phyloP scores from a whole-genome alignment of 257 asterid genomes.

The Cordia subcordata region DNA sequence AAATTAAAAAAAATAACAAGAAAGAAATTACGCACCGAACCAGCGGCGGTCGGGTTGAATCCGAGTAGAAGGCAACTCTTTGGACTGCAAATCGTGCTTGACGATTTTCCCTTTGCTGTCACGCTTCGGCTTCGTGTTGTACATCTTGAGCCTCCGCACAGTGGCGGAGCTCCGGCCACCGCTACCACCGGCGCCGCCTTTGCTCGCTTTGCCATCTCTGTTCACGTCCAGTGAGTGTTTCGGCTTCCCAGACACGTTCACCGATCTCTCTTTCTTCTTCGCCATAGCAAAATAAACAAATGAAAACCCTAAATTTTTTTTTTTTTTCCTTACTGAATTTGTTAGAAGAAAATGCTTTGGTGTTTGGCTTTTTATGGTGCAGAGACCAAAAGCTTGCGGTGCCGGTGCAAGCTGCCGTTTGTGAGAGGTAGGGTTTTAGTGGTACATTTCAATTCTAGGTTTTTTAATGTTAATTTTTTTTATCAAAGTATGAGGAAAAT shows the following conservation, averaged over 20 bases:
- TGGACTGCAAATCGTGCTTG: conserved; percentile 81
- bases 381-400: too few species aligned
- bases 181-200: conserved; percentile 33
- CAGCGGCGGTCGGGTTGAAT: conserved; percentile 93
- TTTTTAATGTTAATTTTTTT: too few species aligned
- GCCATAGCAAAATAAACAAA: conserved; percentile 42
- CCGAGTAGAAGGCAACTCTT: conserved; percentile 81
- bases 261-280: conserved; percentile 72
- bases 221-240: conserved; percentile 85
- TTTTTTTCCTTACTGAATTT: too few species aligned
- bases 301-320: too few species aligned
- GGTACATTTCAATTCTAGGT: too few species aligned
- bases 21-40: conserved; percentile 53
- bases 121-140: conserved; percentile 65
- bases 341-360: not conserved
- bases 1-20: not conserved
- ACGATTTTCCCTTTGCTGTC: conserved; percentile 49
- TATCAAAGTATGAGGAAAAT: too few species aligned
- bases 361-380: not conserved
- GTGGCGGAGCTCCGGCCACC: conserved; percentile 76
- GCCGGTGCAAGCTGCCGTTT: too few species aligned
- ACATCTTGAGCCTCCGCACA: conserved; percentile 94
- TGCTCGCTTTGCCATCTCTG: conserved; percentile 33
- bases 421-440: too few species aligned
- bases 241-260: conserved; percentile 89